Base-by-base conservation (phyloP, 139 green algal genomes). In the Zygnema cylindricum region DNA sequence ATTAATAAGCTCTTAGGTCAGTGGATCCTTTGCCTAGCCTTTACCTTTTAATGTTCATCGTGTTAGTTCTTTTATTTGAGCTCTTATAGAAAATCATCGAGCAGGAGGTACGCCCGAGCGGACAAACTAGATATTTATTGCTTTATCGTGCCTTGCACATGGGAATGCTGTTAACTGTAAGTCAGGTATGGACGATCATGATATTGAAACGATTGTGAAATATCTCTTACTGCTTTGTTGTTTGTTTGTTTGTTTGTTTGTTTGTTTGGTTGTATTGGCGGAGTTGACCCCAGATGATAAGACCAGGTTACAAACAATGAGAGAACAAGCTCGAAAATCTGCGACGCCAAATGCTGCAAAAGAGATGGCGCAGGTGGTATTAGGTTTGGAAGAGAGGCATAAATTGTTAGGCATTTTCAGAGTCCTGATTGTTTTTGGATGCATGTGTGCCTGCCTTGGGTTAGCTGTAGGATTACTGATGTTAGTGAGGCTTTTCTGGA, bases 1-100 rank as follows among this genome's bases (percentile, higher is more conserved):
- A n/a, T 87, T 38, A 87, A 82, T 55, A n/a, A n/a, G 1, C 40
- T 87, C 39, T 55, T 87, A 7, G 23, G 82, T 87, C 35, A 85
- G 1, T 38, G 49, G 49, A 63, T 63, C 49, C 49, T 25, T 16
- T 63, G 49, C 16, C 16, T 7, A 63, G 7, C 49, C 49, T 25
- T 63, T 25, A 16, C 49, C 49, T 63, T 7, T 63, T 63, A 16
- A 63, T 63, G 7, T 63, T 7, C 49, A 63, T 63, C 16, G 16
- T 63, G 16, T 63, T 63, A 25, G 49, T 7, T 25, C 16, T 63
- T 16, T 25, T 16, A 63, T 7, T 63, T 63, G 49, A 63, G 49
- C 49, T 16, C 16, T 7, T 16, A 63, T 7, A 16, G 49, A 63
- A 25, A 16, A 63, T 63, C 16, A 16, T 63, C 16, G 49, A 25